These are phyloP conservation scores for Porodaedalea pini DNA, from an alignment of 1,284 basidiomycete genomes.

Conservation along the genomic window DNA sequence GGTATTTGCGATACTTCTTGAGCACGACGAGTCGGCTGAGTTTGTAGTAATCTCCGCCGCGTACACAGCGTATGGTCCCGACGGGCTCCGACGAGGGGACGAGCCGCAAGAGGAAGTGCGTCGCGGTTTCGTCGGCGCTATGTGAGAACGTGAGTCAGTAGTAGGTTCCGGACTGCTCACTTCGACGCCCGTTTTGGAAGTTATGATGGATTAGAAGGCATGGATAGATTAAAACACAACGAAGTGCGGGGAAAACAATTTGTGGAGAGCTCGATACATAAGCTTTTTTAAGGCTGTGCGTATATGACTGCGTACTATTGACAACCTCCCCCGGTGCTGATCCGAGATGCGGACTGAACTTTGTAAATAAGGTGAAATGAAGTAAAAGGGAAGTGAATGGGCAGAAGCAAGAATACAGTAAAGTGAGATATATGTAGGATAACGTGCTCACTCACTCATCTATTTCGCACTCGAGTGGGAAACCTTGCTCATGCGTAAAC, in stretches of 20 bases:
- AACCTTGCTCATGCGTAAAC: conserved; percentile 67
- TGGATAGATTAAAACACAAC: no score
- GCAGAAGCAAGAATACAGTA: conserved; percentile 10
- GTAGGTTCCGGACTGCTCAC: no score
- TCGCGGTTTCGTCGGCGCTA: conserved; percentile 2
- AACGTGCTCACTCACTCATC: conserved; percentile 58
- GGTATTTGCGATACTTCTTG: conserved; percentile 57
- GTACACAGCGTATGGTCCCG: conserved; percentile 45
- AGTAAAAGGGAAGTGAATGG: conserved; percentile 1
- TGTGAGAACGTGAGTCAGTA: no score
- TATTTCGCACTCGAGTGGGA: conserved; percentile 66
- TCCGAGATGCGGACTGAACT: not conserved
- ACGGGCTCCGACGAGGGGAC: conserved; percentile 55
- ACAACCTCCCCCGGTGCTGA: no score
- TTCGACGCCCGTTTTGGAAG: no score
- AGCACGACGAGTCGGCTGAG: conserved; percentile 66
- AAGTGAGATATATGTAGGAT: conserved; percentile 22
- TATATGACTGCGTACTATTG: no score
- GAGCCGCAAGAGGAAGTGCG: conserved; percentile 66
- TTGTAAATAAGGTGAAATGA: conserved; percentile 3
- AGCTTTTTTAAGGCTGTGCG: no score
- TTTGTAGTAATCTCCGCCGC: conserved; percentile 36
- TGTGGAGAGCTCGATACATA: not conserved
- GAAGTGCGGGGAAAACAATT: no score
- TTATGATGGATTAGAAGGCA: no score